These are phyloP conservation scores for Cystobasidiaceae sp. DNA, from an alignment of 1,284 basidiomycete genomes.

Conservation along the genomic window DNA sequence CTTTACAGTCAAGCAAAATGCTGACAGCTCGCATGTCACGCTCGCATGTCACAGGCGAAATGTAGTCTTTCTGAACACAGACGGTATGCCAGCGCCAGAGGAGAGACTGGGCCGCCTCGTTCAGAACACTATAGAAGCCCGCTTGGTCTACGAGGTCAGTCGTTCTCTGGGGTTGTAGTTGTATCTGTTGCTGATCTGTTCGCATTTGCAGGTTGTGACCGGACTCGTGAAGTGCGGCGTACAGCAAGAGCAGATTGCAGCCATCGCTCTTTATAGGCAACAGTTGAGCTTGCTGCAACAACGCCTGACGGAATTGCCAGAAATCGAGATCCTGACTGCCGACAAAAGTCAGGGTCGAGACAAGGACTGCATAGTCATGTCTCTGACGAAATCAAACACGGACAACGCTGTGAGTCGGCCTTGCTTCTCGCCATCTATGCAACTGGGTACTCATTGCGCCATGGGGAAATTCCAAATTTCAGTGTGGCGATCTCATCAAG, in stretches of 20 bases:
- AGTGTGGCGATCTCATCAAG: conserved; percentile 86
- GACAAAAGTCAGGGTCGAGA: conserved; percentile 94
- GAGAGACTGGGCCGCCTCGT: conserved; percentile 78
- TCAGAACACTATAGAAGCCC: conserved; percentile 78
- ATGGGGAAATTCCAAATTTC: conserved; percentile 30
- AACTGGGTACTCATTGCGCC: conserved; percentile 20
- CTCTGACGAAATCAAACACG: conserved; percentile 82
- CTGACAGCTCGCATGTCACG: conserved; percentile 35
- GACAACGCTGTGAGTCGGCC: conserved; percentile 57
- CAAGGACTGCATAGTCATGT: conserved; percentile 90
- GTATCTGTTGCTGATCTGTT: conserved; percentile 32
- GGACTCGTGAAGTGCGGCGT: conserved; percentile 65
- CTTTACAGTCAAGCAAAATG: not conserved
- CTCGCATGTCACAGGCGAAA: conserved; percentile 72
- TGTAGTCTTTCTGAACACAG: conserved; percentile 90
- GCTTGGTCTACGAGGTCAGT: conserved; percentile 50
- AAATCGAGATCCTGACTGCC: conserved; percentile 84
- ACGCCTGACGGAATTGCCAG: conserved; percentile 52
- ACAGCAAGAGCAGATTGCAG: conserved; percentile 64
- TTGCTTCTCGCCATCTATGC: not conserved
- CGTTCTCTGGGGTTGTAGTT: not conserved
- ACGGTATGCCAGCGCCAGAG: conserved; percentile 67
- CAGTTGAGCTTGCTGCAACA: conserved; percentile 80
- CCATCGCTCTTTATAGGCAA: conserved; percentile 88
- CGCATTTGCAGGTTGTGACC: conserved; percentile 60